phyloP scores from a whole-genome alignment of 176 grass and related monocot species.

The Poa pratensis region DNA sequence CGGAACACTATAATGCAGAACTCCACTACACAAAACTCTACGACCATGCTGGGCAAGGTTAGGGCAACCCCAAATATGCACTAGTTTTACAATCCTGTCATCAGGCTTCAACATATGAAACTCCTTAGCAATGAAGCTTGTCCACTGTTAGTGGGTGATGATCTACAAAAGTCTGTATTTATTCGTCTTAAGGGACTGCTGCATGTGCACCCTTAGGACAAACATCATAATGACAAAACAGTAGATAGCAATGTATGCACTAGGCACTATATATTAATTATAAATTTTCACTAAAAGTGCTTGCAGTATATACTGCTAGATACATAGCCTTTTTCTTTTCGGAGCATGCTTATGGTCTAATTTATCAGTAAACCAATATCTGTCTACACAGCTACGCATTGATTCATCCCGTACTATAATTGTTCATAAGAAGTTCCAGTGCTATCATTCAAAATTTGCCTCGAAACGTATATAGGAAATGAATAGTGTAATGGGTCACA shows the following conservation, averaged over 20 bases:
- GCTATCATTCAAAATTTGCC: background rate
- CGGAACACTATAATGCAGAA: too few species aligned
- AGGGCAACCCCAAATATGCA: too few species aligned
- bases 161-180: background rate
- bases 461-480: background rate
- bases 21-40: too few species aligned
- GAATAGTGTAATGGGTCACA: slow-evolving; percentile 32
- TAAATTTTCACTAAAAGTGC: background rate
- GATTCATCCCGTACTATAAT: background rate
- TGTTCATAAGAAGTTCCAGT: background rate
- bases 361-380: background rate
- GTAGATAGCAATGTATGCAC: slow-evolving; percentile 4
- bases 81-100: too few species aligned
- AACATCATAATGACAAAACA: slow-evolving; percentile 18
- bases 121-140: background rate
- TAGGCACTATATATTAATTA: background rate
- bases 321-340: background rate
- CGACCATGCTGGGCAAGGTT: too few species aligned
- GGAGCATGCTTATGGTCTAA: background rate
- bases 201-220: slow-evolving; percentile 8
- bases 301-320: background rate
- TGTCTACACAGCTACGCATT: background rate
- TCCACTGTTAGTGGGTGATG: background rate
- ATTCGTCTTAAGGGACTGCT: background rate
- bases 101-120: too few species aligned